Conservation (phyloP, 2,329 filamentous ascomycete genomes). For the Colletotrichum eremochloae region DNA sequence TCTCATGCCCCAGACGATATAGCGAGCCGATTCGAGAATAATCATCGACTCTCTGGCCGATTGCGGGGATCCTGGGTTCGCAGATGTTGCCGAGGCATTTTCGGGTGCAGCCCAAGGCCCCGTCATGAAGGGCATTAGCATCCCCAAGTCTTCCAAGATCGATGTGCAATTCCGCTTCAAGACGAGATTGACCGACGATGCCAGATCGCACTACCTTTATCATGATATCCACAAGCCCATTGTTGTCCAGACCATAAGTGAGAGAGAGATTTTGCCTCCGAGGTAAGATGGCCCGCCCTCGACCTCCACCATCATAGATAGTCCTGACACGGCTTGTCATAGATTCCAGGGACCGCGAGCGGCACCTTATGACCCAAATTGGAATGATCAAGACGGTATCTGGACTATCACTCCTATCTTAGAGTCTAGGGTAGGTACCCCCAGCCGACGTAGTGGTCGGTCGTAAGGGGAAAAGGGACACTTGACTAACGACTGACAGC, state of each 20-base stretch:
- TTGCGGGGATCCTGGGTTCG: not conserved
- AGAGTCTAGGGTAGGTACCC: not conserved
- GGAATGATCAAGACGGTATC: conserved; percentile 7
- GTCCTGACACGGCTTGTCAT: not conserved
- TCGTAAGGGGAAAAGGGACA: not conserved
- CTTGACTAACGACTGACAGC: not conserved
- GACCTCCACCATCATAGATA: no score
- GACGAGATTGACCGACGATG: not conserved
- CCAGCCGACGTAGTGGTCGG: no score
- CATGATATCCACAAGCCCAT: not conserved
- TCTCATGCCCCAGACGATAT: not conserved
- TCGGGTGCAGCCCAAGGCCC: not conserved
- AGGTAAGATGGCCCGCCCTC: not conserved
- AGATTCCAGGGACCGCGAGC: conserved; percentile 22
- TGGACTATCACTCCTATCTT: conserved; percentile 20
- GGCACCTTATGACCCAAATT: not conserved
- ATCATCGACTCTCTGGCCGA: conserved; percentile 19
- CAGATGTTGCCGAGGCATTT: not conserved
- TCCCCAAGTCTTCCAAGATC: conserved; percentile 2
- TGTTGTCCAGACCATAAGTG: not conserved
- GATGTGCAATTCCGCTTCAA: conserved; percentile 19
- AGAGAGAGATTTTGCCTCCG: not conserved
- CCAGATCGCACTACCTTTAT: conserved; percentile 22
- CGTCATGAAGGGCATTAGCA: conserved; percentile 1
- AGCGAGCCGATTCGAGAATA: conserved; percentile 12